Base-by-base conservation (phyloP, 2,329 filamentous ascomycete genomes). In the Coniella lustricola region DNA sequence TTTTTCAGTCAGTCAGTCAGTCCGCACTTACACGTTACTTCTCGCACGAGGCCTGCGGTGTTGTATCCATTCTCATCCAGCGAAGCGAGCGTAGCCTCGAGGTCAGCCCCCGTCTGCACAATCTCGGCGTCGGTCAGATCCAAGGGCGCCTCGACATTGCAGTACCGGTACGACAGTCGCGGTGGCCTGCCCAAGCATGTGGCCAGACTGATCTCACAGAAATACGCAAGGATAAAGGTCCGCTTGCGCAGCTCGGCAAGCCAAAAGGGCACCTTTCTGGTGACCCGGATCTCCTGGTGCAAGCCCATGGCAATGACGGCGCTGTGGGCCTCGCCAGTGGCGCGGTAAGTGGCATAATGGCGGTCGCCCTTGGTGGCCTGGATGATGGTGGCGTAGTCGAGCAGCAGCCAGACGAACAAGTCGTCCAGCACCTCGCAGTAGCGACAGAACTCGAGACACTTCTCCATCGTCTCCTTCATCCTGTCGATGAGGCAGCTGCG, bases 131-230 rank as follows among this genome's bases (percentile, higher is more conserved):
- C 59, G 1, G 57, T 52, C 35, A 67, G 56, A 46, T 65, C 63
- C 8, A 62, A 44, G 0, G 60, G 61, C 2, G 59, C 51, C 1
- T 56, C 54, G 1, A 65, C 46, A 34, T 58, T 62, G 53, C 59
- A 62, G 31, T 67, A 65, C 3, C 63, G 60, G 34, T 63, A 58
- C 4, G 60, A 61, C 3, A 65, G 42, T 9, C 64, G 59, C 8
- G 63, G 62, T 3, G 64, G 64, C 1, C 64, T 62, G 14, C 64
- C 64, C 18, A 65, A 53, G 42, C 64, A 63, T 1, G 59, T 58
- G 1, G 63, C 54, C 2, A 60, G 54, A 21, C 59, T 57, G n/a
- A 65, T 57, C 39, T 67, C 64, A 17, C 49, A 42, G 16, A 53
- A 58, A 48, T 66, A 66, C 7, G 59, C 57, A 2, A 44, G 46